Percentiles rank a stretch among this genome's conserved stretches.
phyloP scores from a whole-genome alignment of 2,329 filamentous ascomycete genomes.

The Fusarium gaditjirri region DNA sequence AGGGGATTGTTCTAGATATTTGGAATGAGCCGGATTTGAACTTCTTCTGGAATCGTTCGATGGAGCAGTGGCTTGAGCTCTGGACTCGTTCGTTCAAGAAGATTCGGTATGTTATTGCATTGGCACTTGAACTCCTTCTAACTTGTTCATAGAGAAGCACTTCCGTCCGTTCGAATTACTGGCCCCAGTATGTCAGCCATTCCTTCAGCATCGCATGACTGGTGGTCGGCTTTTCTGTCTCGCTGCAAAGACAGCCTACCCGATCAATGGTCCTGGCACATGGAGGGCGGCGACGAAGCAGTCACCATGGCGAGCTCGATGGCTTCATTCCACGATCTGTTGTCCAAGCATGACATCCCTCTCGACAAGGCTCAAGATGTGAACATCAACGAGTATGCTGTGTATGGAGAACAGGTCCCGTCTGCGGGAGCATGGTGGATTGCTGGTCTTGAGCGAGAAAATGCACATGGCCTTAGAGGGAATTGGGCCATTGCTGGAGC shows the following conservation, averaged over 20 bases:
- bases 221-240: conserved; percentile 18
- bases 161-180: not conserved
- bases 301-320: not conserved
- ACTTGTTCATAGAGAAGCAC: not conserved
- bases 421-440: conserved; percentile 58
- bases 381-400: conserved; percentile 62
- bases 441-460: conserved; percentile 56
- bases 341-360: not conserved
- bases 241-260: not conserved
- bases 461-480: conserved; percentile 55
- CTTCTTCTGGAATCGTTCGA: conserved; percentile 31
- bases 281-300: conserved; percentile 4
- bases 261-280: conserved; percentile 22
- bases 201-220: not conserved
- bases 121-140: fast-evolving
- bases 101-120: conserved; percentile 10
- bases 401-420: conserved; percentile 53
- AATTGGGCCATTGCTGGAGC: conserved; percentile 56
- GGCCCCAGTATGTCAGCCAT: conserved; percentile 16
- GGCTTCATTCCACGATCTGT: not conserved
- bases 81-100: conserved; percentile 31
- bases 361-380: conserved; percentile 44
- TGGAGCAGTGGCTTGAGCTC: conserved; percentile 31
- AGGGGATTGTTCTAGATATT: conserved; percentile 57
- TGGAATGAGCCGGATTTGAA: conserved; percentile 64